Evolutionary conservation across 2,329 filamentous ascomycete species (phyloP), one percentile per base, ranked within the genome.

Genomic region (Ophiocordyceps unilateralis): DNA sequence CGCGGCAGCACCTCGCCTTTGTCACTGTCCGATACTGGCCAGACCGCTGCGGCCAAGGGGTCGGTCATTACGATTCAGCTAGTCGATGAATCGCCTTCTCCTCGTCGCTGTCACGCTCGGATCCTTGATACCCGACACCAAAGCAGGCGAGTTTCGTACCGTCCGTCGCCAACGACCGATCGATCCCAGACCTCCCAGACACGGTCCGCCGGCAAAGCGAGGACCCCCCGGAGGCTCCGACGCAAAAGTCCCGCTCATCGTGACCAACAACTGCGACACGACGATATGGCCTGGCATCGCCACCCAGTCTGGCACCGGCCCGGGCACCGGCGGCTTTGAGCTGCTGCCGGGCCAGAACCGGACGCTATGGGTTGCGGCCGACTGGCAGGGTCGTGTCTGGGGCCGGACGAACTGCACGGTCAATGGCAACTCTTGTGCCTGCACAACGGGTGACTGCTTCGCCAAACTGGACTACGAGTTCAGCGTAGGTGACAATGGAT

Each of bases 331-430:
- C 19, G 85, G 83, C 9, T 91, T 89, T 55, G 69, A 76, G 53
- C 69, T 89, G 30, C 54, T 60, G 1, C 57, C 74, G 3, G 76
- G 79, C 39, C 63, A 69, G 28, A 76, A 69, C 43, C 72, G 60
- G 47, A 70, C 71, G 37, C 64, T 87, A 46, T 76, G 69, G 43
- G 82, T 91, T 21, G 74, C 77, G 11, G 65, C 72, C 41, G 75
- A 85, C 50, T 93, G 84, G 85, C 78, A 83, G 55, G 85, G 85
- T 10, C 74, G 85, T 43, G 67, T 91, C 23, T 91, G 84, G 85
- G 85, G 78, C 12, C 70, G 85, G 43, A 89, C 84, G 17, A 91
- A 91, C 55, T 93, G 85, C 62, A 83, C 74, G 34, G 85, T 87
- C 58, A 76, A 79, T 50, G 66, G 66, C 15, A 70, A 76, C 40